Conservation (phyloP, 805 yeast genomes). For the Saccharomycopsis lassenensis region DNA sequence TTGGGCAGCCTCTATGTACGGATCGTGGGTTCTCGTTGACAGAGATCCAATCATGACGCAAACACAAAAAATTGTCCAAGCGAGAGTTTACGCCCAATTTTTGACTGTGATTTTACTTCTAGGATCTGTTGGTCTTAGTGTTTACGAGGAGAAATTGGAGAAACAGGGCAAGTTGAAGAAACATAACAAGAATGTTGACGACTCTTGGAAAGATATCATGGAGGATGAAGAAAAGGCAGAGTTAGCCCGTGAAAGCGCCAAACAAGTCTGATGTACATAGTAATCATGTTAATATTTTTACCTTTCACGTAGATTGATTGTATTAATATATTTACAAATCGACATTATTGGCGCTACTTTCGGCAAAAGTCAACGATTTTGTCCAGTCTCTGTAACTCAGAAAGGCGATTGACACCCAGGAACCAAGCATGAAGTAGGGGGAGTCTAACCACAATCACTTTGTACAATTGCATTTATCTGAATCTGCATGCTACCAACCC, state of each 20-base stretch:
- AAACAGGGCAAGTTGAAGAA: conserved; percentile 20
- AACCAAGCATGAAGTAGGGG: neutral
- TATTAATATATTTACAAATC: no score
- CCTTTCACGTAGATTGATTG: no score
- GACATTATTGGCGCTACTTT: neutral
- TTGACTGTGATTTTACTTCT: conserved; percentile 60
- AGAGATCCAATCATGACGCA: conserved; percentile 64
- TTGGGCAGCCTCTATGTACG: conserved; percentile 75
- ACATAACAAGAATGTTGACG: conserved; percentile 26
- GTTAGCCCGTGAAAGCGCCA: no score
- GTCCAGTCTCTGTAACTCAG: no score
- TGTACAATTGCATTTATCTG: conserved; percentile 25
- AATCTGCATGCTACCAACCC: conserved; percentile 83
- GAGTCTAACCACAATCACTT: neutral
- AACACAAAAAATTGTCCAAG: conserved; percentile 75
- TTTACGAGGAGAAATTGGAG: conserved; percentile 50
- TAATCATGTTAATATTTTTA: neutral
- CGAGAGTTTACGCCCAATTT: conserved; percentile 86
- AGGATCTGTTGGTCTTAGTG: conserved; percentile 55
- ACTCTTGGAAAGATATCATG: conserved; percentile 39
- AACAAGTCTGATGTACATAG: neutral
- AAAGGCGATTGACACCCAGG: no score
- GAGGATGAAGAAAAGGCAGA: conserved; percentile 29
- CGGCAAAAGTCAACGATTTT: neutral
- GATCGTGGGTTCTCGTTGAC: conserved; percentile 66